A percentile compares a stretch with the other conserved stretches of the same genome.
Conservation (phyloP, 1,284 basidiomycete genomes). For the Takashimella koratensis region DNA sequence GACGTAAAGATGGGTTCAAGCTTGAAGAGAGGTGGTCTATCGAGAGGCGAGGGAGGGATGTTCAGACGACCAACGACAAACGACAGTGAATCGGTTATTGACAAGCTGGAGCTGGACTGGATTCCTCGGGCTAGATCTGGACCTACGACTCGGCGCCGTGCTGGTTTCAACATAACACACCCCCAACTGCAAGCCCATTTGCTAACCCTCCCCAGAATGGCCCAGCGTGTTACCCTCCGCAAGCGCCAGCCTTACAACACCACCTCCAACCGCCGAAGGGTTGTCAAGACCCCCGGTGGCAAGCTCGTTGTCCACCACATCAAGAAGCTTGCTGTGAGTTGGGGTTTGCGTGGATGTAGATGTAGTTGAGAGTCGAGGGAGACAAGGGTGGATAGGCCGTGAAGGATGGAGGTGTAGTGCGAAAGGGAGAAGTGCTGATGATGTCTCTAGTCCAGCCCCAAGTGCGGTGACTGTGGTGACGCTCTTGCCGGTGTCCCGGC, state of each 20-base stretch:
- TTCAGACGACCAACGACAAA: too few species aligned
- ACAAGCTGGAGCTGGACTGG: too few species aligned
- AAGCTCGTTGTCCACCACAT: constrained; percentile 52
- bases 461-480: constrained; percentile 95
- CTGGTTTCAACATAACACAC: too few species aligned
- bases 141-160: too few species aligned
- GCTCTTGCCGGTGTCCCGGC: constrained; percentile 89
- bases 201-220: too few species aligned
- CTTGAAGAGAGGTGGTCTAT: too few species aligned
- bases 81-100: too few species aligned
- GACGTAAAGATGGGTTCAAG: too few species aligned
- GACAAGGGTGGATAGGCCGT: background rate
- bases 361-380: background rate
- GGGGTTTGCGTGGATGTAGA: background rate
- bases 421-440: too few species aligned
- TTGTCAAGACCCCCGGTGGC: constrained; percentile 86
- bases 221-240: constrained; percentile 98
- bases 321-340: constrained; percentile 51
- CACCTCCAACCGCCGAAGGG: constrained; percentile 87
- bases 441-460: constrained; percentile 60
- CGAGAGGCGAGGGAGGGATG: too few species aligned
- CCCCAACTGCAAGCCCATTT: too few species aligned
- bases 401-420: background rate
- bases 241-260: constrained; percentile 99
- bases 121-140: too few species aligned